Evolutionary conservation across 1,284 basidiomycete species (phyloP).

Genomic region (Pascua guehoae): DNA sequence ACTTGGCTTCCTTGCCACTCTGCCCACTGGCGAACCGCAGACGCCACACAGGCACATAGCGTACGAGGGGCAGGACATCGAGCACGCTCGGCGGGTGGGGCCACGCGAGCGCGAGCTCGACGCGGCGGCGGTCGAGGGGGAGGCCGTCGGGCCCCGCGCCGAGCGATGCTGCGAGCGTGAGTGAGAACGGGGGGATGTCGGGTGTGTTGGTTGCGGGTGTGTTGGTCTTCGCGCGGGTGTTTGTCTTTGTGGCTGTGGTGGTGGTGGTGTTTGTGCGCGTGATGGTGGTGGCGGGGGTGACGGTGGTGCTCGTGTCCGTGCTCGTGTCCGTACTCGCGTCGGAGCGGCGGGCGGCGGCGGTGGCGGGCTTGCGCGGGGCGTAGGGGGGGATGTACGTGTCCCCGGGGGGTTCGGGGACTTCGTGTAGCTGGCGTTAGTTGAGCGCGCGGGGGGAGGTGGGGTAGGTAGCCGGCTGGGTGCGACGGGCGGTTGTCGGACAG

Average conservation of each 20-base stretch:
- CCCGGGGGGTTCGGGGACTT: too few relatives aligned
- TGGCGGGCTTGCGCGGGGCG: conserved; percentile 4
- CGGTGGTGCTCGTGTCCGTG: neutral
- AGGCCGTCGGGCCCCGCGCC: conserved; percentile 7
- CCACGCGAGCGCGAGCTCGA: conserved; percentile 27
- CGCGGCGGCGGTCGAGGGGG: conserved; percentile 14
- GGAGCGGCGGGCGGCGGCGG: neutral
- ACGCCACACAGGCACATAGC: conserved; percentile 8
- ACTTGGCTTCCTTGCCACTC: neutral
- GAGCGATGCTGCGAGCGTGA: conserved; percentile 20
- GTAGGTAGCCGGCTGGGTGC: too few relatives aligned
- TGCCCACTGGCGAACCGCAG: conserved; percentile 3
- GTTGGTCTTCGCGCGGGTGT: neutral
- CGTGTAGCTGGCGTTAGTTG: too few relatives aligned
- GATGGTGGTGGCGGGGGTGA: neutral
- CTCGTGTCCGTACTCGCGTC: neutral
- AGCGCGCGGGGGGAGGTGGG: too few relatives aligned
- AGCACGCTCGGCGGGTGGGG: conserved; percentile 2
- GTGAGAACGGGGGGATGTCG: conserved; percentile 2
- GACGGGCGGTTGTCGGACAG: too few relatives aligned
- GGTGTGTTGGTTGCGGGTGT: neutral
- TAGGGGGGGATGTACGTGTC: conserved; percentile 10
- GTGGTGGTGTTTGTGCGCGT: neutral
- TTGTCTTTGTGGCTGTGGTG: neutral
- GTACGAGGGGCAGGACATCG: conserved; percentile 12